Evolutionary conservation across 2,329 filamentous ascomycete genomes (phyloP), one percentile per base, ranked within the genome.

Genomic region (Beauveria scarabaeidicola): DNA sequence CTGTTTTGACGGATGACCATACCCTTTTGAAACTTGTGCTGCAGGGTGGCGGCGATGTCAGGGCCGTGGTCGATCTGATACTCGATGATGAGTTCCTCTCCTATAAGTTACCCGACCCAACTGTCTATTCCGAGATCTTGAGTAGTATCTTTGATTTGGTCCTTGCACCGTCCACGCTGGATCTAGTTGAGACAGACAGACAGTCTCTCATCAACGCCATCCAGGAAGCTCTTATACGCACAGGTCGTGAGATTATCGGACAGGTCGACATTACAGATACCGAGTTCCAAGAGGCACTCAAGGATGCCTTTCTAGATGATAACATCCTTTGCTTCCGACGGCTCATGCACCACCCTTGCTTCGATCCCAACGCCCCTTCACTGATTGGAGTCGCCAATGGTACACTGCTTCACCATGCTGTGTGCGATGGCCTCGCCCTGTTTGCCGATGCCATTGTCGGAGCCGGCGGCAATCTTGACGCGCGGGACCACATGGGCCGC

Each of bases 371-470:
- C 23, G 60, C 69, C 3, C 50, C 55, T 3, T 65, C 64, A 7
- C 54, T 59, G 7, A 58, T 62, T 2, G 32, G 58, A 6, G 54
- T 56, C 3, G 47, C n/a, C 19, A 56, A 61, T 9, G 69, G 68
- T 1, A 70, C 67, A 1, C 65, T 73, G 50, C 64, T 71, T n/a
- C 72, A 74, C 40, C 64, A 67, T 32, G 71, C 71, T 10, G 67
- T 67, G 1, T 66, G 67, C 5, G 65, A 65, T 2, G 58, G 61
- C 3, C 63, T 69, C 4, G 36, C 64, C 2, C 64, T 67, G 1
- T 67, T 70, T 3, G 65, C 75, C 9, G 59, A 67, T 2, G 23
- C 68, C 3, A 66, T 76, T 5, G 61, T 69, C 17, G 55, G 64
- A 6, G 62, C 64, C 3, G 68, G 67, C 5, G 66, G 69, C 8